phyloP scores from a whole-genome alignment of 164 flowering plant species.

The Chimonanthus praecox region DNA sequence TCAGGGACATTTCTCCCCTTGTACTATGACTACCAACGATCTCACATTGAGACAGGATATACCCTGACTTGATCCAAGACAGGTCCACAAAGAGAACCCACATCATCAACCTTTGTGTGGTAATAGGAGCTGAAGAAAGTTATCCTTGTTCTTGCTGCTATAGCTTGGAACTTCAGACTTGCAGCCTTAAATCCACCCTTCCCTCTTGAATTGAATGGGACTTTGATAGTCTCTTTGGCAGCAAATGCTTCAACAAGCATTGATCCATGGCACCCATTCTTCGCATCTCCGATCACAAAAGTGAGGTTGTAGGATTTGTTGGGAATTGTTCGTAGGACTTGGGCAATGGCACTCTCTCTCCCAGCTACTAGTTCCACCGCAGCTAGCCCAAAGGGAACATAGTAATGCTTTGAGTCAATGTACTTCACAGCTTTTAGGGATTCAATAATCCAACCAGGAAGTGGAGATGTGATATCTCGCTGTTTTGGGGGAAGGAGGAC shows the following conservation, averaged over 20 bases:
- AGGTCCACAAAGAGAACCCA: conserved; percentile 84
- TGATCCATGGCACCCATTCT: conserved; percentile 78
- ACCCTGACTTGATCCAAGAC: conserved; percentile 70
- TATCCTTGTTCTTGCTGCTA: conserved; percentile 50
- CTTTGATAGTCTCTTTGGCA: conserved; percentile 50
- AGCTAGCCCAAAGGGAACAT: conserved; percentile 54
- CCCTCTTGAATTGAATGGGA: conserved; percentile 57
- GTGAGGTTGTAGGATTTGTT: conserved; percentile 47
- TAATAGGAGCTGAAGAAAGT: conserved; percentile 86
- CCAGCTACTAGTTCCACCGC: conserved; percentile 92
- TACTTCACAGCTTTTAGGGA: conserved; percentile 87
- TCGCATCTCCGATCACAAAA: conserved; percentile 75
- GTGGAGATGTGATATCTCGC: conserved; percentile 66
- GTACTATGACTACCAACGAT: background rate
- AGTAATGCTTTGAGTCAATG: conserved; percentile 70
- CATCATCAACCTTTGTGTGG: conserved; percentile 64
- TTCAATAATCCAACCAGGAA: conserved; percentile 92
- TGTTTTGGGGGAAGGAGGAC: conserved; percentile 83
- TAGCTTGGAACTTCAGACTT: conserved; percentile 57
- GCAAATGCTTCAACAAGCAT: conserved; percentile 94
- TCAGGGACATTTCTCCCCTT: background rate
- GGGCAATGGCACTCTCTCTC: conserved; percentile 86
- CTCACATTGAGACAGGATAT: conserved; percentile 16
- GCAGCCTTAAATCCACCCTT: conserved; percentile 45
- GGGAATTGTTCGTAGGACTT: conserved; percentile 60